Evolutionary conservation across 2,329 filamentous ascomycete genomes (phyloP).

Genomic region (Elsinoe ampelina): DNA sequence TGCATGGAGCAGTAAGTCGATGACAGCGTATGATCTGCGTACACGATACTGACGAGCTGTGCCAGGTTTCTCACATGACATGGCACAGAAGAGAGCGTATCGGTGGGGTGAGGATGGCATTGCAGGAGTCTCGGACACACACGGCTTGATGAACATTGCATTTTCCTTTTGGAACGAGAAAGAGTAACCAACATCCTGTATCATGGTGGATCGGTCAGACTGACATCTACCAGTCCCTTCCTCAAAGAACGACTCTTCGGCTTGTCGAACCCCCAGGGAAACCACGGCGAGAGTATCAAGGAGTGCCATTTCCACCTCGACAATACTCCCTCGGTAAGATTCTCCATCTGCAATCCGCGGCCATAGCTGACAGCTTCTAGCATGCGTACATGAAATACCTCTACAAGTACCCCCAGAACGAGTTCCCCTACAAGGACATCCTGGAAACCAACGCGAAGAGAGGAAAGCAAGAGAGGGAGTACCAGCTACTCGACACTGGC

Average conservation of each 20-base stretch:
- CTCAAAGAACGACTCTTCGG: constrained; percentile 93
- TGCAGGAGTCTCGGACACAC: constrained; percentile 87
- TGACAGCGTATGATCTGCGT: background rate
- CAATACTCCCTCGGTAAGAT: constrained; percentile 65
- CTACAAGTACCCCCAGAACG: constrained; percentile 90
- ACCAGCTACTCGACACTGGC: constrained; percentile 84
- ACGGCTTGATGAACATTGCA: constrained; percentile 82
- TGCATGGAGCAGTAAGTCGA: constrained; percentile 80
- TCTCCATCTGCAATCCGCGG: constrained; percentile 24
- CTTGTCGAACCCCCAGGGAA: constrained; percentile 90
- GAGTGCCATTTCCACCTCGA: constrained; percentile 95
- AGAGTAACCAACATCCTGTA: constrained; percentile 52
- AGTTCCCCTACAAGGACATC: constrained; percentile 86
- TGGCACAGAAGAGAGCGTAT: constrained; percentile 79
- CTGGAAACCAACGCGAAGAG: constrained; percentile 74
- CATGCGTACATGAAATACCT: constrained; percentile 99
- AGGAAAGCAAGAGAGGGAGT: constrained; percentile 69
- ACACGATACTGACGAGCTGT: constrained; percentile 22
- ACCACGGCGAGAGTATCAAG: constrained; percentile 94
- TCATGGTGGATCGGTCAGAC: constrained; percentile 17
- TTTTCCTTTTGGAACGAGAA: constrained; percentile 98
- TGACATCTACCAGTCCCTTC: constrained; percentile 59
- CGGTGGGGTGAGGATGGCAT: constrained; percentile 97
- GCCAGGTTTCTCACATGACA: constrained; percentile 84
- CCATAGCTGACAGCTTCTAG: constrained; percentile 35